phyloP scores from a whole-genome alignment of 2,329 filamentous ascomycete genomes.

The Fusarium brevicatenulatum region DNA sequence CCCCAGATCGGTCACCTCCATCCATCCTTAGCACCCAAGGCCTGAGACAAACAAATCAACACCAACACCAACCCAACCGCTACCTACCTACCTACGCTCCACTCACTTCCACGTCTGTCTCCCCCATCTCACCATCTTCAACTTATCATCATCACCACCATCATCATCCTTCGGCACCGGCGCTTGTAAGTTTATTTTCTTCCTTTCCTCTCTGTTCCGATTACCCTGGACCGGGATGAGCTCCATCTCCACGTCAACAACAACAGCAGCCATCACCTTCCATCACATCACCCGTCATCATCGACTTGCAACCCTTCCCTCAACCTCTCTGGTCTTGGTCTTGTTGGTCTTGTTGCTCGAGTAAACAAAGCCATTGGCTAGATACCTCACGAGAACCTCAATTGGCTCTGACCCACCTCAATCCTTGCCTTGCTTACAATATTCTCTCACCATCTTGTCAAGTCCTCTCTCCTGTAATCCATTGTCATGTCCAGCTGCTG shows the following conservation, averaged over 20 bases:
- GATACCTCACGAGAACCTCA: slow-evolving; percentile 43
- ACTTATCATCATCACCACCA: slow-evolving; percentile 33
- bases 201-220: not conserved
- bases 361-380: slow-evolving; percentile 55
- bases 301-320: slow-evolving; percentile 3
- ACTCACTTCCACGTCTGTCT: slow-evolving; percentile 37
- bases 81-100: slow-evolving; percentile 26
- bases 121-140: slow-evolving; percentile 38
- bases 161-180: slow-evolving; percentile 28
- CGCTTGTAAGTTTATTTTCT: slow-evolving; percentile 33
- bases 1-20: slow-evolving; percentile 19
- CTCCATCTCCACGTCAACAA: slow-evolving; percentile 13
- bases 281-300: slow-evolving; percentile 21
- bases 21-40: not conserved
- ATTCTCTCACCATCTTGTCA: slow-evolving; percentile 24
- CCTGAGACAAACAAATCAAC: slow-evolving; percentile 38
- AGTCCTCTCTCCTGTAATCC: slow-evolving; percentile 3
- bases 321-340: slow-evolving; percentile 8
- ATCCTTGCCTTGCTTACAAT: slow-evolving; percentile 13
- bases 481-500: slow-evolving; percentile 15
- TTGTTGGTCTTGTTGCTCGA: slow-evolving; percentile 26
- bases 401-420: slow-evolving; percentile 41
- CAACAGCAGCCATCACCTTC: slow-evolving; percentile 6
- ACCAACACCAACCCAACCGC: slow-evolving; percentile 36
- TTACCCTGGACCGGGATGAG: slow-evolving; percentile 29